A percentile compares a stretch with the other conserved stretches of the same genome.
phyloP scores from a whole-genome alignment of 805 yeast species.

The Yamadazyma endophytica region DNA sequence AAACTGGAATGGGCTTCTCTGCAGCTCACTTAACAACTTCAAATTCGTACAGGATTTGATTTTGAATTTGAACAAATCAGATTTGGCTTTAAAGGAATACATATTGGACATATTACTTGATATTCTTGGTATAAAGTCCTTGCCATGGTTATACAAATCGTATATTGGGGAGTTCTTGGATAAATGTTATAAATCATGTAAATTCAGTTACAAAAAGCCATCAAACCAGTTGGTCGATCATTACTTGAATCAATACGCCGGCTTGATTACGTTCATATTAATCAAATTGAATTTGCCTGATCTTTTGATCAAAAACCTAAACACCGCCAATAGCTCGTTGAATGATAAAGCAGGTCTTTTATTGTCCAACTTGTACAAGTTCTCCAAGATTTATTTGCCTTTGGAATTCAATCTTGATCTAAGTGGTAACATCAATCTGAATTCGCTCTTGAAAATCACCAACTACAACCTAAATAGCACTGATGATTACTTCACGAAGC shows the following conservation, averaged over 20 bases:
- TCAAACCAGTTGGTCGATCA: slow-evolving; percentile 5
- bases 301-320: slow-evolving; percentile 39
- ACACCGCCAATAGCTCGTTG: slow-evolving; percentile 28
- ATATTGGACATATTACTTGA: slow-evolving; percentile 71
- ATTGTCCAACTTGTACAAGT: slow-evolving; percentile 9
- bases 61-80: slow-evolving; percentile 57
- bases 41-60: slow-evolving; percentile 55
- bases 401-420: slow-evolving; percentile 9
- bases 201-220: slow-evolving; percentile 2
- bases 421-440: slow-evolving; percentile 7
- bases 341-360: slow-evolving; percentile 9
- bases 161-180: slow-evolving; percentile 18
- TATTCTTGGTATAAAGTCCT: slow-evolving; percentile 53
- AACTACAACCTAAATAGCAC: slow-evolving; percentile 6
- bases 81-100: slow-evolving; percentile 52
- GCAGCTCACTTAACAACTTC: slow-evolving; percentile 55
- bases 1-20: slow-evolving; percentile 71
- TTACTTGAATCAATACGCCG: slow-evolving; percentile 59
- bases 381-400: slow-evolving; percentile 9
- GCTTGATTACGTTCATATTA: slow-evolving; percentile 55
- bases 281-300: slow-evolving; percentile 48
- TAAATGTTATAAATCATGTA: slow-evolving; percentile 5
- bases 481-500: not conserved
- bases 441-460: slow-evolving; percentile 9
- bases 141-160: slow-evolving; percentile 46